Base-by-base conservation (phyloP, 2,329 filamentous ascomycete species). In the Aspergillus sp. region DNA sequence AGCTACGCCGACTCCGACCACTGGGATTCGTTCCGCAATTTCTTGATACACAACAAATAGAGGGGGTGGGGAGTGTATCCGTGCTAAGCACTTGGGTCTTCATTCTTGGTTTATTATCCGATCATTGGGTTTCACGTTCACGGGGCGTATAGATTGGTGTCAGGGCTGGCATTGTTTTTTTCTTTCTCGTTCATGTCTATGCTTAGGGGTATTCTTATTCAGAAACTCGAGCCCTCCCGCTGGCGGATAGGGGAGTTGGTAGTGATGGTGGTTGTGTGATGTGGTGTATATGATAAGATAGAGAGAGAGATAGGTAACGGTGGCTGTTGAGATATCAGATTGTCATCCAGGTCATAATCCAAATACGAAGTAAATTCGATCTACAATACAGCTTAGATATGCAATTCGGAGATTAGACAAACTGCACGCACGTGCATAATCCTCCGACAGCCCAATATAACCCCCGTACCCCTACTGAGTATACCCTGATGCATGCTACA, bases 11-110 rank as follows among this genome's bases (percentile, higher is more conserved):
- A 98, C 76, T 92, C 90, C 65, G 90, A 97, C 71, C 84, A 90
- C 61, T 99, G 94, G 92, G 90, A 96, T 72, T 90, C 89, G 41
- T 81, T 96, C 73, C 82, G 89, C 75, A 98, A 89, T 67, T 87
- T 98, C 70, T 71, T 96, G 19, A 89, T 91, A 84, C 90, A 96
- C 77, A 98, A 98, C 73, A 87, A 84, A 78, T 86, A 67, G 64
- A 44, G 41, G 41, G 19, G 41, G 19, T 23, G 41, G 0, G 19
- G 10, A 3, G 7, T 21, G 41, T 11, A 13, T 23, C 13, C 1
- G 41, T 23, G 41, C 10, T 23, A 19, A 11, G 10, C 32, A 36
- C 11, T 36, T 36, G 10, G 32, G 32, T 17, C 19, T n/a, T 3
- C 8, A 19, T 19, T 19, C 5, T 42, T 42, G 39, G 39, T 36